Percentiles rank a stretch among this genome's conserved stretches.
phyloP scores from a whole-genome alignment of 768 basidiomycete species.

The Ramaria sp. region DNA sequence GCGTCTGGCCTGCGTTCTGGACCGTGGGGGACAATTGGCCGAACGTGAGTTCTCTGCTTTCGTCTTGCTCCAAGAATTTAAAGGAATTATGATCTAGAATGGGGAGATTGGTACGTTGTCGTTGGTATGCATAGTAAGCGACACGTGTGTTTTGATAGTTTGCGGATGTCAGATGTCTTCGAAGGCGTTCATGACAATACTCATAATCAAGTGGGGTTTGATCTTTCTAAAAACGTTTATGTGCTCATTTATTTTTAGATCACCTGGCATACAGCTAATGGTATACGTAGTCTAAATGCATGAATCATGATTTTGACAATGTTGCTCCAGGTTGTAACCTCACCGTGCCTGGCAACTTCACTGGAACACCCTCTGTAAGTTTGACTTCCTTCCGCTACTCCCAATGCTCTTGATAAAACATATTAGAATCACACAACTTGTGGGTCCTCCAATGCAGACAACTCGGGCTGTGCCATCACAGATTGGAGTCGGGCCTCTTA shows the following conservation, averaged over 20 bases:
- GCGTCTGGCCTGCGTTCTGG: conserved; percentile 83
- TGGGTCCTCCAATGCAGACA: conserved; percentile 20
- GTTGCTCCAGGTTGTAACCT: conserved; percentile 42
- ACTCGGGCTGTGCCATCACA: conserved; percentile 67
- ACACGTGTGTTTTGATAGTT: background rate
- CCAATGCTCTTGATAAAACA: background rate
- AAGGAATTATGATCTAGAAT: conserved; percentile 27
- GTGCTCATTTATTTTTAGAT: conserved; percentile 3
- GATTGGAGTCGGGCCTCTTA: conserved; percentile 80
- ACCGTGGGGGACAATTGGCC: conserved; percentile 42
- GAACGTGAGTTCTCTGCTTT: conserved; percentile 29
- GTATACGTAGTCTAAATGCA: background rate
- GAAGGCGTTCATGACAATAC: conserved; percentile 79
- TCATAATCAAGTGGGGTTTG: conserved; percentile 70
- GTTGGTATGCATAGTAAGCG: background rate
- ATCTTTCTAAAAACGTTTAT: background rate
- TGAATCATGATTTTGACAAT: background rate
- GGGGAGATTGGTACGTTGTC: conserved; percentile 45
- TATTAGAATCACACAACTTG: conserved; percentile 4
- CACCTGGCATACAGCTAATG: conserved; percentile 10
- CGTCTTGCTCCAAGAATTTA: conserved; percentile 1
- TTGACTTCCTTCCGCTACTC: background rate
- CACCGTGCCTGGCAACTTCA: conserved; percentile 43
- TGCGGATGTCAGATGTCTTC: conserved; percentile 42
- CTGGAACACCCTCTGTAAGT: conserved; percentile 54